These are phyloP conservation scores for Colletotrichum orchidophilum DNA, from an alignment of 2,329 filamentous ascomycete species.

Conservation along the genomic window DNA sequence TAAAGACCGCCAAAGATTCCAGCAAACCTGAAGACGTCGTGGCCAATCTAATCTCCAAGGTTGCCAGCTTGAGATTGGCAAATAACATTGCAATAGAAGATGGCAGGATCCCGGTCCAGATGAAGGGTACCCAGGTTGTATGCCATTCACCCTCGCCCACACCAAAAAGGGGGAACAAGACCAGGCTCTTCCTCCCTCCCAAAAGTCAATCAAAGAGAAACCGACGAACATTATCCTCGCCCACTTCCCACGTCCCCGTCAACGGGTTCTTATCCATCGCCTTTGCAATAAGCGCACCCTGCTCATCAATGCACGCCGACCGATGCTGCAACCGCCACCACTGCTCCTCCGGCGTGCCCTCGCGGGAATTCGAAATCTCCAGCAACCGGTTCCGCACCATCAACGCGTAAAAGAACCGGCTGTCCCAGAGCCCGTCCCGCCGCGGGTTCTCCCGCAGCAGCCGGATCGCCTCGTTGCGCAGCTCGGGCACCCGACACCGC, in stretches of 20 bases:
- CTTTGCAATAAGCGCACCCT: constrained; percentile 12
- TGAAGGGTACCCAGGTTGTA: background rate
- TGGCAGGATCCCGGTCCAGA: no score
- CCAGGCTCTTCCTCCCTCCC: no score
- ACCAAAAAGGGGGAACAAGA: no score
- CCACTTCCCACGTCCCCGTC: constrained; percentile 21
- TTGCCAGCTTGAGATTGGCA: no score
- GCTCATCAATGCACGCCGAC: constrained; percentile 22
- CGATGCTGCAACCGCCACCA: constrained; percentile 34
- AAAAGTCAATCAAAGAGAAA: constrained; percentile 1
- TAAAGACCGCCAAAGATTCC: no score
- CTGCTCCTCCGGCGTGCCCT: constrained; percentile 36
- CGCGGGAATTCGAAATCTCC: constrained; percentile 36
- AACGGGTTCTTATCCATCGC: constrained; percentile 21
- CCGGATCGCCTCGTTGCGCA: constrained; percentile 39
- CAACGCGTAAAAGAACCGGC: constrained; percentile 35
- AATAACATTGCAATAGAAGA: no score
- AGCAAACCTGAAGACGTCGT: no score
- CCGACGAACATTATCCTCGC: constrained; percentile 4
- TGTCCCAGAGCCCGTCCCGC: constrained; percentile 43
- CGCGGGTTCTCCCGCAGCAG: constrained; percentile 39
- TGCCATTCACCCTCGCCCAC: background rate
- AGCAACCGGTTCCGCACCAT: constrained; percentile 29
- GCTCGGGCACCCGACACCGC: constrained; percentile 38
- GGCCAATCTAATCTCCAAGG: no score